Base-by-base conservation (phyloP, 2,329 filamentous ascomycete genomes). In the Microsporum audouinii region DNA sequence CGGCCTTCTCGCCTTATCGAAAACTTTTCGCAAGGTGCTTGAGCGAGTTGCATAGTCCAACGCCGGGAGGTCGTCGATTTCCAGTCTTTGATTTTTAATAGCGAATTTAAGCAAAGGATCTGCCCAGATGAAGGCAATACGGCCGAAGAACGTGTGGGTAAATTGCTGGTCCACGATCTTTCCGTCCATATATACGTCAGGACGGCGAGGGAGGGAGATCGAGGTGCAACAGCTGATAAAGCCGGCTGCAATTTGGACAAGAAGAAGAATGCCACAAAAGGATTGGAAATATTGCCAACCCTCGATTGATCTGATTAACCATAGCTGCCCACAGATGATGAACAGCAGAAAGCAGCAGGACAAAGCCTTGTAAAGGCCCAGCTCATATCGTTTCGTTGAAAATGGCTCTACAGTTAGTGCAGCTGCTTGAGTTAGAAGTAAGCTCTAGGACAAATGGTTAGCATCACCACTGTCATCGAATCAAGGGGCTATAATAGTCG, bases 61-160 rank as follows among this genome's bases (percentile, higher is more conserved):
- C 38, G 80, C 77, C 0, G 86, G 83, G 7, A 91, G 75, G 68
- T 89, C 85, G 3, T 75, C 74, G 38, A 86, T 71, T 38, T 87
- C 80, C 1, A 91, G 76, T 31, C 80, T 79, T 53, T 80, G 82
- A 67, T 86, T 84, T 65, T 79, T 77, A 1, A 74, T 72, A 1
- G 85, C 84, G 27, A 80, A 71, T 0, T 72, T 67, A 12, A 91
- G 77, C 0, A 90, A 66, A 1, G 74, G 70, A 1, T 70, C 72
- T 1, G 82, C 78, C 88, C 88, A 92, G 57, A 77, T 75, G 74
- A 85, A 91, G 5, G 82, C 88, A 68, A 84, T 83, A 58, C 83
- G 81, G 58, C 75, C 79, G 56, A 87, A 76, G 0, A 84, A 81
- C 1, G 85, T 84, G 2, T 77, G 78, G 0, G 85, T 86, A 66